Evolutionary conservation across 805 yeast species (phyloP).

Genomic region (Metschnikowia vanudenii): DNA sequence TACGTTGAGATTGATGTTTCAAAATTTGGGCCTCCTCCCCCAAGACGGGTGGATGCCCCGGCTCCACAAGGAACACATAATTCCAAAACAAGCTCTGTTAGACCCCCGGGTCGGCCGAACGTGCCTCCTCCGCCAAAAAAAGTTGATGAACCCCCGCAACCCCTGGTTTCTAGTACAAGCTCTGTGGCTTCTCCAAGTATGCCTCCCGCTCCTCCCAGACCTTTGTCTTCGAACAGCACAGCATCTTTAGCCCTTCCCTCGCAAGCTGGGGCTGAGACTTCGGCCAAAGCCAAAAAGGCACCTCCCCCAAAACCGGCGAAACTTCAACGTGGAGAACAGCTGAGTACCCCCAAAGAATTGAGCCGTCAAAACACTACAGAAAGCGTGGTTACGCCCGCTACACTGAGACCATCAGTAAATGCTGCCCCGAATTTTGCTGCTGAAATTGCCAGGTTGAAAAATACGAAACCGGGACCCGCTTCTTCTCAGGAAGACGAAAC

Average conservation of each 20-base stretch:
- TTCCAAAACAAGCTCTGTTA: no score
- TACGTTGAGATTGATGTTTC: conserved; percentile 34
- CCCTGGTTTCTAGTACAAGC: not conserved
- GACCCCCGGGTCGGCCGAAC: no score
- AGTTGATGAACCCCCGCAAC: conserved; percentile 1
- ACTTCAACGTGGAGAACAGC: conserved; percentile 2
- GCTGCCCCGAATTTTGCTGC: conserved; percentile 29
- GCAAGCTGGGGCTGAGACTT: not conserved
- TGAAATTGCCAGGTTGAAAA: conserved; percentile 23
- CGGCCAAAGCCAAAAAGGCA: conserved; percentile 24
- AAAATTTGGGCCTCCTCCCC: no score
- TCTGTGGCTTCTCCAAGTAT: not conserved
- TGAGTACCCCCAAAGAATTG: not conserved
- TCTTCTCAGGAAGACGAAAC: not conserved
- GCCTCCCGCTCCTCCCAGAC: conserved; percentile 12
- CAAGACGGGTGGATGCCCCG: no score
- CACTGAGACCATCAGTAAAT: no score
- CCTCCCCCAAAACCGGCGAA: conserved; percentile 47
- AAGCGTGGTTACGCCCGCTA: no score
- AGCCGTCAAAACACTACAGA: not conserved
- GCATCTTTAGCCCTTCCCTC: not conserved
- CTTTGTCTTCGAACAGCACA: conserved; percentile 4
- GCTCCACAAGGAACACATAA: no score
- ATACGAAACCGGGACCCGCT: not conserved
- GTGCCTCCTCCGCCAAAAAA: conserved; percentile 48